Evolutionary conservation across 441 rosid species (phyloP), one percentile per base, ranked within the genome.

Genomic region (Erodium texanum): DNA sequence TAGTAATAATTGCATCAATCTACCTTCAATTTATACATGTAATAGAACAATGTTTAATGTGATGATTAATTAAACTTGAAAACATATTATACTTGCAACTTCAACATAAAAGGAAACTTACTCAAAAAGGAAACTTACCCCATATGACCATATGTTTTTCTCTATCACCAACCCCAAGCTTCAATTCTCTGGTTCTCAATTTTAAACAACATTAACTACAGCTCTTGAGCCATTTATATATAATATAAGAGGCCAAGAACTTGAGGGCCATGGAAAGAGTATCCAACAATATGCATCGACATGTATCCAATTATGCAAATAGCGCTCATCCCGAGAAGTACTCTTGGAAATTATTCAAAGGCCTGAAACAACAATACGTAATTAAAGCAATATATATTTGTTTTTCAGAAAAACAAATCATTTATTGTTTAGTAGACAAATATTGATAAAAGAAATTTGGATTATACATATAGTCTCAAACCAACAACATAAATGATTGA

Each of bases 221-320:
- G 54, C 10, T 14, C 54, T 48, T 48, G 54, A 48, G 16, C 54
- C 54, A 48, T 43, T 7, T 48, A 48, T 15, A 48, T 48, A 48
- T 48, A 48, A 45, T 45, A 45, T 45, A 48, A 48, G 54, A 48
- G 54, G 54, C 54, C 54, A 48, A 48, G 54, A 48, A 48, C 54
- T 48, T 48, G 16, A 48, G 54, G 6, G 2, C 16, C 18, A 48
- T 48, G 54, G 18, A 36, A 36, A 48, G 54, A 48, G 54, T 48
- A 48, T 4, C 16, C 54, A 48, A 48, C 54, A 48, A 12, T 27
- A 27, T 27, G 29, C 29, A 27, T 27, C 29, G 4, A 27, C 29
- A 27, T 27, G 1, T 18, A 48, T 48, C 54, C n/a, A 12, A 48
- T 48, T 48, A 6, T 48, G 54, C 54, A 12, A 48, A 14, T 48